Base-by-base conservation (phyloP, 176 grass and related monocot species). In the Raddia guianensis region DNA sequence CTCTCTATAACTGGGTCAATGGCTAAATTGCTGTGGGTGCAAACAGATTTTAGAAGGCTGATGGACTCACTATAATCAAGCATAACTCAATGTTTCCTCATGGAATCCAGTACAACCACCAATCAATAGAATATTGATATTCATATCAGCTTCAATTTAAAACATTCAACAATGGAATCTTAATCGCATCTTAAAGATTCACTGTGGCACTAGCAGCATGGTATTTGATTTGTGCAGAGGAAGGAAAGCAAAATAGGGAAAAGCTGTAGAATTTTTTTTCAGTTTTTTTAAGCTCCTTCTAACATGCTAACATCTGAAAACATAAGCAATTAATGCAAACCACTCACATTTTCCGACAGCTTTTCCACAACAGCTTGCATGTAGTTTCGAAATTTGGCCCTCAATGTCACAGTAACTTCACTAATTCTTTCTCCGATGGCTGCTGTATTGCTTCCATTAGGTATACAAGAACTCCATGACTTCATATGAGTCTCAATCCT, bases 381-480 rank as follows among this genome's bases (percentile, higher is more conserved):
- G 77, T 95, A 99, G 70, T 93, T 99, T 71, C 96, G 91, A 76
- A 99, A 99, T 71, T 99, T 99, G 13, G 96, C 85, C 81, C 90
- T 99, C 78, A 99, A 61, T 46, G 91, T 88, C 52, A 99, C 96
- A 45, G 89, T 87, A 72, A 91, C 88, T 87, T 99, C 96, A 74
- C 86, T 93, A 47, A 99, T 90, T 75, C 84, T 88, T 77, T 99
- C 96, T 60, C 93, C 96, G 6, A 88, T 90, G 71, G 76, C 80
- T 11, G 84, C 47, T 49, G 89, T 73, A 72, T 86, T 91, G 35
- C 86, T 88, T 72, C 92, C 86, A 88, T 85, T 85, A 66, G 89
- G 96, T 76, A 99, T 86, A 84, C 96, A 99, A 70, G 92, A 95
- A 76, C 91, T 91, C 96, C 96, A 95, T 20, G 96, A 99, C 92